Evolutionary conservation across 441 rosid genomes (phyloP), one percentile per base, ranked within the genome.

Genomic region (Erodium texanum): DNA sequence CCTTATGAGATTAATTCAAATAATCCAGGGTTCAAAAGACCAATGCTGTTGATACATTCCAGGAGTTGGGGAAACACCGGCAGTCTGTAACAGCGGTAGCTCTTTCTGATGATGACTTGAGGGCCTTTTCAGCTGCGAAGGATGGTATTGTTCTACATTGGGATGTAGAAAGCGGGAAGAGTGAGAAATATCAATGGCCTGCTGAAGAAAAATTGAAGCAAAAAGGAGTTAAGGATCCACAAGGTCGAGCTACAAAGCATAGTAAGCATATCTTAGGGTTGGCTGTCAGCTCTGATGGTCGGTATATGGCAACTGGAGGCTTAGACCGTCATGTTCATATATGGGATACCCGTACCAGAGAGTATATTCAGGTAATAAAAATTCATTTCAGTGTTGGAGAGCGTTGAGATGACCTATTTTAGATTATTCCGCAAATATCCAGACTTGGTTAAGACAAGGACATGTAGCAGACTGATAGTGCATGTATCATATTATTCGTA

Each of bases 291-390:
- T 82, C 87, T 12, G 99, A 95, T 79, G 97, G 97, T 63, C 87
- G 95, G 56, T 89, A 92, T 77, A 84, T 95, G 84, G 98, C 98
- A 5, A 86, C 85, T 66, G 99, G 98, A 41, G 99, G 99, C 68
- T 76, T 87, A 62, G 99, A 95, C 72, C 84, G 98, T 23, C 99
- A 92, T 72, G 83, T 95, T 86, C 99, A 95, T 75, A 72, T 95
- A 71, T 92, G 99, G 99, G 99, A 95, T 69, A 79, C 87, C 54
- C 96, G 99, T 15, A 90, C 92, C 34, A 80, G 84, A 62, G 81
- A 90, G 71, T 96, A 95, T 68, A 62, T 90, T 70, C 98, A 88
- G 95, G 99, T 90, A 77, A 69, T n/a, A 43, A 70, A 34, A 32
- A 9, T 23, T 36, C 20, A 24, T 45, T 66, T 65, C 9, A 7